Evolutionary conservation across 2,329 filamentous ascomycete species (phyloP), one percentile per base, ranked within the genome.

Genomic region (Pochonia chlamydosporia): DNA sequence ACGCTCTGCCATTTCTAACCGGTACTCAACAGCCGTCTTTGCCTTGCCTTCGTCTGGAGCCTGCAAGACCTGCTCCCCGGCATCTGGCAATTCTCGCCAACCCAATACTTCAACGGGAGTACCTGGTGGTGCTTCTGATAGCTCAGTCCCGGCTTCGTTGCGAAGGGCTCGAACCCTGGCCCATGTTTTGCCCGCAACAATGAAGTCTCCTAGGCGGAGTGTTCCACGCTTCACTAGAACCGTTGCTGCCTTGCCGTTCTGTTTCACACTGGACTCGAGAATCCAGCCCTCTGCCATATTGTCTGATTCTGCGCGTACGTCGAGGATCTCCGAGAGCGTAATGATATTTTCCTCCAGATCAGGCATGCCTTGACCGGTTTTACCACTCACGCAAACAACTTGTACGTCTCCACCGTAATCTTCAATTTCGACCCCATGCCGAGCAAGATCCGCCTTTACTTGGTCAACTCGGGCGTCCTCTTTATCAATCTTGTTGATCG

Each of bases 401-500:
- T 97, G 93, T 16, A 93, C 89, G 54, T 99, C 93, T 49, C 93
- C 93, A 35, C 93, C 93, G 59, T 82, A 95, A 61, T 97, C 93
- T 69, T 99, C 93, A 46, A 99, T 86, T 57, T 96, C 87, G 25
- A 99, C 82, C 7, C 87, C 89, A 59, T 96, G 78, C 2, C 82
- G 76, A 8, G 87, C 82, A 21, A 99, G 81, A 63, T 97, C 93
- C 47, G 84, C 76, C 69, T 97, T 97, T 52, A 97, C 91, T 41
- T 82, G 79, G 36, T 96, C 86, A 10, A 90, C 70, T 44, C 89
- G 81, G 5, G 87, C 84, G 50, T 88, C 85, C 50, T 86, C 82
- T 68, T 93, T 96, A 70, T 99, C 93, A 44, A 96, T 81, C 69
- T 99, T 99, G 73, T 93, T 99, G 69, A 97, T 92, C 14, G 95